Evolutionary conservation across 192 early-diverging fungal species (phyloP), one percentile per base, ranked within the genome.

Genomic region (Coemansia sp.): DNA sequence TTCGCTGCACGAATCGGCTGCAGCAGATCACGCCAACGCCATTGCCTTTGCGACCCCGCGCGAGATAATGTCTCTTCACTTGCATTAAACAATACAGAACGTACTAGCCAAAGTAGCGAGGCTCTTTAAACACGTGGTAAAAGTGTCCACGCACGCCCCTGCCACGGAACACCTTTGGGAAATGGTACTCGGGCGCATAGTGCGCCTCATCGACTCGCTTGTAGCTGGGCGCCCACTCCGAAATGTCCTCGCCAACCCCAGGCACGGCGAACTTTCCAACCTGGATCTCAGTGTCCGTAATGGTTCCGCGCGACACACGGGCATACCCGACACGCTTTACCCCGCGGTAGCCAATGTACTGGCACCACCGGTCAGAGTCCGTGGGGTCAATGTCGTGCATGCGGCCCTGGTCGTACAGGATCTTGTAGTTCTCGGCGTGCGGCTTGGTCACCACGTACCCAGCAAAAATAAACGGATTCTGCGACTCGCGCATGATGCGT

Each of bases 211-310:
- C 18, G 32, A 90, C 74, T n/a, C 81, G 82, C 3, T 58, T 65
- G 72, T 90, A 86, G 35, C 74, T 77, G 48, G 85, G 85, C 56
- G 74, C 59, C 80, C 85, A 81, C 4, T 46, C 71, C 12, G 68
- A 33, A 18, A 63, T 22, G 19, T 72, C 69, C 35, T 64, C 65
- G 19, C 55, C 55, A 0, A 72, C 68, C 15, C 63, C 53, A 54
- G 53, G 83, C 5, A 90, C 75, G 7, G 88, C 59, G 74, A 89
- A 92, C 70, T 90, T 90, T 52, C 85, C 90, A 19, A 81, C 79
- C 66, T 92, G 90, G 53, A 92, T 90, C 83, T 92, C 90, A 8
- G 90, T 92, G 56, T 92, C 90, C 3, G 90, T 90, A 62, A 92
- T 90, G 14, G 83, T 85, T 36, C 90, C 90, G 52, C 89, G 90